Conservation (phyloP, 1,139 yeast species). For the Debaryomyces udenii region DNA sequence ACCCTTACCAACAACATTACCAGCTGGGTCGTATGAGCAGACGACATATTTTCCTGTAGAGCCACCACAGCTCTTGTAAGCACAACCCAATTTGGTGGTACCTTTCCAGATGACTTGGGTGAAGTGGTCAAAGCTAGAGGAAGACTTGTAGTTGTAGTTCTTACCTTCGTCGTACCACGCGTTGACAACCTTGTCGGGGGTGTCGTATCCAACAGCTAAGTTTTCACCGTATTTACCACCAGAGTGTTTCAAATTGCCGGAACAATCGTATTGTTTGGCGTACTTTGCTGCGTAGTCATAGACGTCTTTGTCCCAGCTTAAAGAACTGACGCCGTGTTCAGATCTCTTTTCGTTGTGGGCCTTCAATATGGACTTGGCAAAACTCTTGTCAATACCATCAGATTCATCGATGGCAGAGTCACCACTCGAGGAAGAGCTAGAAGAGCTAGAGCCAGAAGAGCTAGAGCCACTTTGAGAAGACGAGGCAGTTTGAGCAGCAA, state of each 20-base stretch:
- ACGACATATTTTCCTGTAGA: constrained; percentile 52
- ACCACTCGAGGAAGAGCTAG: constrained; percentile 13
- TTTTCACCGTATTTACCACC: constrained; percentile 87
- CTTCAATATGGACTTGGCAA: constrained; percentile 44
- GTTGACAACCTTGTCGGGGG: constrained; percentile 58
- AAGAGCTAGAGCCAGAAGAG: constrained; percentile 12
- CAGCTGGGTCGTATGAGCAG: constrained; percentile 57
- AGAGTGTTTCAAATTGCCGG: constrained; percentile 69
- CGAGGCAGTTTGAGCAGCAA: constrained; percentile 10
- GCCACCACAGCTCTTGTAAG: constrained; percentile 53
- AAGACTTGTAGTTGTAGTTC: constrained; percentile 52
- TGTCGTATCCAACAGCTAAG: constrained; percentile 72
- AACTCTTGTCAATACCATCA: constrained; percentile 28
- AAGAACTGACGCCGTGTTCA: constrained; percentile 57
- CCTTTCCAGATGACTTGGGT: constrained; percentile 85
- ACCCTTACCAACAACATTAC: constrained; percentile 53
- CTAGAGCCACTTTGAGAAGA: constrained; percentile 9
- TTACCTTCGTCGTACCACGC: constrained; percentile 84
- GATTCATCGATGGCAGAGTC: constrained; percentile 19
- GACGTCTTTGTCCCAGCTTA: constrained; percentile 66
- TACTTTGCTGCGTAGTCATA: constrained; percentile 71
- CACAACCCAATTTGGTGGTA: constrained; percentile 76
- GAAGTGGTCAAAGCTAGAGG: constrained; percentile 64
- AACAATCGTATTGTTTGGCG: constrained; percentile 72
- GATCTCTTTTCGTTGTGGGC: constrained; percentile 75